Percentiles rank a stretch among this genome's conserved stretches.
Conservation (phyloP, 768 basidiomycete species). For the Suillus sp. region DNA sequence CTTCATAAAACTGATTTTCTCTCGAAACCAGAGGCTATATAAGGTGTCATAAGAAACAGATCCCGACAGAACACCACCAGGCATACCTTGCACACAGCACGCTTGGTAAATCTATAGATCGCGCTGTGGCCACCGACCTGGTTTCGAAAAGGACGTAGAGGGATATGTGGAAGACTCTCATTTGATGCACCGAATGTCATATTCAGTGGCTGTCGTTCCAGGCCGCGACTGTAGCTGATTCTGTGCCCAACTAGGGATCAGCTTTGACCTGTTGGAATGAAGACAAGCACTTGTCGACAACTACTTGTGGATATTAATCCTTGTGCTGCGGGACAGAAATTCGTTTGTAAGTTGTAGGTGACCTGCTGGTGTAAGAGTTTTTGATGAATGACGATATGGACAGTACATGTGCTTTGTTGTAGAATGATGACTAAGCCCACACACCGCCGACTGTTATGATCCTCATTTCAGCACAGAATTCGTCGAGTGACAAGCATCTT, state of each 20-base stretch:
- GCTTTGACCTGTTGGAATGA: background rate
- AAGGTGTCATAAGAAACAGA: constrained; percentile 19
- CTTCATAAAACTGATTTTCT: constrained; percentile 97
- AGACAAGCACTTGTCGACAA: background rate
- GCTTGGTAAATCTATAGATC: constrained; percentile 96
- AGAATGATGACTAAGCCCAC: constrained; percentile 36
- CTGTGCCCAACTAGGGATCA: background rate
- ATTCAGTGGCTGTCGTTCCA: constrained; percentile 39
- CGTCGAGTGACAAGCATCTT: constrained; percentile 15
- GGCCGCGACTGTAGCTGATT: constrained; percentile 11
- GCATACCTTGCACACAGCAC: constrained; percentile 97
- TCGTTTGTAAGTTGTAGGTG: background rate
- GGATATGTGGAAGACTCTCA: constrained; percentile 81
- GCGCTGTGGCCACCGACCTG: constrained; percentile 98
- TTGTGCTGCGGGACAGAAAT: background rate
- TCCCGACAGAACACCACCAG: constrained; percentile 10
- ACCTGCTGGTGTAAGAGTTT: constrained; percentile 17
- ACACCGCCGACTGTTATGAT: background rate
- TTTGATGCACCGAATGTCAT: constrained; percentile 50
- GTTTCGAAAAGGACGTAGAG: constrained; percentile 92
- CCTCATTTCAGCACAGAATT: constrained; percentile 1
- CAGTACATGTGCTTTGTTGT: constrained; percentile 36
- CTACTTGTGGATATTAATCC: background rate
- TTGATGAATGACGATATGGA: constrained; percentile 35
- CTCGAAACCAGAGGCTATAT: constrained; percentile 89